A percentile compares a stretch with the other conserved stretches of the same genome.
Conservation (phyloP, 2,329 filamentous ascomycete genomes). For the Penicillium sp. region DNA sequence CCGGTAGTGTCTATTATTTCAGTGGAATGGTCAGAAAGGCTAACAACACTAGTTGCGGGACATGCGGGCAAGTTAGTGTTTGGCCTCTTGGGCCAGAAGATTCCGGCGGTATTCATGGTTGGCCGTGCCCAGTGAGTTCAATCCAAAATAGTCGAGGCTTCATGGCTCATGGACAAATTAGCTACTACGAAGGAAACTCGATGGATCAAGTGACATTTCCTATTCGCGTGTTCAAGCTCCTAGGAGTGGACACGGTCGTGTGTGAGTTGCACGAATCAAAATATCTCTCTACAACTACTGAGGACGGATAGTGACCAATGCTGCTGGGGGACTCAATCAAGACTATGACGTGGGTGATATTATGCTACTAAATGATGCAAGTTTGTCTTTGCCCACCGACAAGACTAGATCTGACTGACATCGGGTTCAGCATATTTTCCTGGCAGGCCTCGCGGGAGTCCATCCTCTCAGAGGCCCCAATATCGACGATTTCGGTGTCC, state of each 20-base stretch:
- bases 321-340: conserved; percentile 65
- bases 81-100: conserved; percentile 56
- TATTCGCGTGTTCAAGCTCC: conserved; percentile 62
- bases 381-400: conserved; percentile 14
- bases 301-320: conserved; percentile 59
- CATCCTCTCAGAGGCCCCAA: conserved; percentile 65
- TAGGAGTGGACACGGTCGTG: conserved; percentile 62
- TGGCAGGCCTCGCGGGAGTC: conserved; percentile 61
- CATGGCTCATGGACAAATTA: conserved; percentile 28
- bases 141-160: background rate
- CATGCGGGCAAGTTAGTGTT: conserved; percentile 68
- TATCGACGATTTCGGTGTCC: conserved; percentile 60
- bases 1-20: conserved; percentile 45
- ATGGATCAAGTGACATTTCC: conserved; percentile 65
- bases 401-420: conserved; percentile 10
- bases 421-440: conserved; percentile 57
- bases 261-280: conserved; percentile 37
- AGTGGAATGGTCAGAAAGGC: background rate
- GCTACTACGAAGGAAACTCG: conserved; percentile 68
- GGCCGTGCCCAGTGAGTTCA: conserved; percentile 62
- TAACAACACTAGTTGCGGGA: conserved; percentile 48
- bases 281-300: background rate
- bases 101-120: conserved; percentile 63
- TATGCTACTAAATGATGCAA: conserved; percentile 63
- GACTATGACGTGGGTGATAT: conserved; percentile 65